phyloP scores from a whole-genome alignment of 176 grass and related monocot genomes.

The Pharus latifolius region DNA sequence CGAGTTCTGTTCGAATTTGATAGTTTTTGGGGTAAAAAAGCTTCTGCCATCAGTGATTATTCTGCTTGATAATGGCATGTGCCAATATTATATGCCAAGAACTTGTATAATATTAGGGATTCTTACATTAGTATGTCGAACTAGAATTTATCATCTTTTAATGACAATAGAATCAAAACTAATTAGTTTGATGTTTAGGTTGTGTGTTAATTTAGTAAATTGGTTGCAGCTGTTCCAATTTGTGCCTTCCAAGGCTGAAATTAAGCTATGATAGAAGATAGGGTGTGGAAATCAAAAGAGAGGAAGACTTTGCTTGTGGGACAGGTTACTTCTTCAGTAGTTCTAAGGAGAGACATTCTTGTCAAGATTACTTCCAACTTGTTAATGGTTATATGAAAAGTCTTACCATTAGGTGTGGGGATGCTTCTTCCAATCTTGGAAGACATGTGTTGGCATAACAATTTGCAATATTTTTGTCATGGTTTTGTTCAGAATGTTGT shows the following conservation, averaged over 20 bases:
- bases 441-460: not conserved
- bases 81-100: no score
- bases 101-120: not conserved
- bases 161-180: not conserved
- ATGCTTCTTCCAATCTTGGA: not conserved
- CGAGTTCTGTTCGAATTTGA: no score
- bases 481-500: conserved; percentile 4
- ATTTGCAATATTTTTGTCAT: not conserved
- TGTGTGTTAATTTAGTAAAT: not conserved
- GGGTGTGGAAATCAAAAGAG: not conserved
- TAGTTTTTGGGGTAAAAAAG: no score
- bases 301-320: conserved; percentile 13
- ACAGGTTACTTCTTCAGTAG: conserved; percentile 8
- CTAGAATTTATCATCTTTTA: not conserved
- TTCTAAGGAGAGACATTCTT: conserved; percentile 23
- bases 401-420: not conserved
- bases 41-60: not conserved
- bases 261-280: not conserved
- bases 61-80: not conserved
- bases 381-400: not conserved
- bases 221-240: not conserved
- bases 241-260: not conserved
- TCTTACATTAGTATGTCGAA: not conserved
- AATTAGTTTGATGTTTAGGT: not conserved
- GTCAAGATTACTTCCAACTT: conserved; percentile 29